Conservation (phyloP, 2,329 filamentous ascomycete species). For the Mycosphaerella sp. region DNA sequence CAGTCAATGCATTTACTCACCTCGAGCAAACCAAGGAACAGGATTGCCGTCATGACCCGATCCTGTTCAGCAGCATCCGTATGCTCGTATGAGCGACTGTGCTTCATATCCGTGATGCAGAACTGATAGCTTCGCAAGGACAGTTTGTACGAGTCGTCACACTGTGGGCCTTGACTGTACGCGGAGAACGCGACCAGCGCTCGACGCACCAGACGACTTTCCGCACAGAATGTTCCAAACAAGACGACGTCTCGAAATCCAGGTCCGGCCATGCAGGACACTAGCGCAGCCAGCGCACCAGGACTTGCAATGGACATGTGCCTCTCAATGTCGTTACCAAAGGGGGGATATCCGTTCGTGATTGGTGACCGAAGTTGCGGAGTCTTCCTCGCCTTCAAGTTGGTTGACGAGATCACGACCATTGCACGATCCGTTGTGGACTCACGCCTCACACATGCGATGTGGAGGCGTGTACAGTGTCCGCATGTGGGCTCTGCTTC, state of each 20-base stretch:
- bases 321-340: constrained; percentile 13
- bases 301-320: constrained; percentile 10
- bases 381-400: constrained; percentile 7
- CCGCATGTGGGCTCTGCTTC: constrained; percentile 85
- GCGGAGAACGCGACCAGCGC: constrained; percentile 19
- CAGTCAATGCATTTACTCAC: neutral
- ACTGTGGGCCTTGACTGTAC: neutral
- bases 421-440: neutral
- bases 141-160: constrained; percentile 10
- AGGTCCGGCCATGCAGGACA: constrained; percentile 12
- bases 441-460: constrained; percentile 12
- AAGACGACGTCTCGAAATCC: constrained; percentile 9
- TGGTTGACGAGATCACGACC: constrained; percentile 7
- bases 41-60: constrained; percentile 7
- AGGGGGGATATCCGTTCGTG: constrained; percentile 17
- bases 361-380: constrained; percentile 3
- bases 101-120: constrained; percentile 10
- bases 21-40: constrained; percentile 16
- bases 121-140: constrained; percentile 16
- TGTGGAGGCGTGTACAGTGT: constrained; percentile 63
- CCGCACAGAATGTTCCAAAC: constrained; percentile 13
- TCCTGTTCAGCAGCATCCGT: constrained; percentile 7
- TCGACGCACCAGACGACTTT: constrained; percentile 16
- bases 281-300: constrained; percentile 4
- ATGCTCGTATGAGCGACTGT: neutral